These are phyloP conservation scores for Coemansia guatemalensis DNA, from an alignment of 192 early-diverging fungal species.

Conservation along the genomic window DNA sequence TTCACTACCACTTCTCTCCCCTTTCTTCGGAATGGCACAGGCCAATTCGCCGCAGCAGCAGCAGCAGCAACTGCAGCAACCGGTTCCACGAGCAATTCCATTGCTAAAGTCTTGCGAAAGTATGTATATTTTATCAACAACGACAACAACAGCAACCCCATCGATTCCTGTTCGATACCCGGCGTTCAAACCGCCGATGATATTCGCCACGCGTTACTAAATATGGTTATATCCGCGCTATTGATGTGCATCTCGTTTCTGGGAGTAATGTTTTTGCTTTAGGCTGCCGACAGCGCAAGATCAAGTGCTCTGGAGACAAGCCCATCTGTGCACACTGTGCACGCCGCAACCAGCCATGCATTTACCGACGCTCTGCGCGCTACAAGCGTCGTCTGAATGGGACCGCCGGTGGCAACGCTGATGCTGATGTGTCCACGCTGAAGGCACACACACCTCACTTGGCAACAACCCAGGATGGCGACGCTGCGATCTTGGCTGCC, in stretches of 20 bases:
- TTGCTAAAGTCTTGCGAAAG: slow-evolving; percentile 55
- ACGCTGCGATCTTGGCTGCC: not conserved
- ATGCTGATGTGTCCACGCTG: not conserved
- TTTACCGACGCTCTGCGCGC: slow-evolving; percentile 53
- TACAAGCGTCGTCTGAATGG: slow-evolving; percentile 45
- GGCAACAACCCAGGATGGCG: slow-evolving; percentile 7
- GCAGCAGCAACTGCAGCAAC: slow-evolving; percentile 3
- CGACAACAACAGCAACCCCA: no score
- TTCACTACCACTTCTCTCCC: not conserved
- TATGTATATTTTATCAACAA: slow-evolving; percentile 18
- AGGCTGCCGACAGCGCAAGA: slow-evolving; percentile 53
- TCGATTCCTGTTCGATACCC: not conserved
- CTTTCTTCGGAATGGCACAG: slow-evolving; percentile 15
- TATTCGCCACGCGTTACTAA: not conserved
- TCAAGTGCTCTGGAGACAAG: slow-evolving; percentile 53
- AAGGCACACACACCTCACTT: not conserved
- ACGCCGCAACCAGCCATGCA: slow-evolving; percentile 51
- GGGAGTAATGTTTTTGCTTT: slow-evolving; percentile 1
- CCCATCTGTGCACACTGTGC: slow-evolving; percentile 52
- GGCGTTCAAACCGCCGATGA: not conserved
- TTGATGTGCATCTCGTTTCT: not conserved
- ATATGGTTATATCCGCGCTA: not conserved
- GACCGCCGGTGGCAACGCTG: not conserved
- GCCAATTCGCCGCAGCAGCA: not conserved
- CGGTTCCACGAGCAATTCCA: slow-evolving; percentile 33